phyloP scores from a whole-genome alignment of 2,329 filamentous ascomycete genomes.

The Aspergillus carbonarius region DNA sequence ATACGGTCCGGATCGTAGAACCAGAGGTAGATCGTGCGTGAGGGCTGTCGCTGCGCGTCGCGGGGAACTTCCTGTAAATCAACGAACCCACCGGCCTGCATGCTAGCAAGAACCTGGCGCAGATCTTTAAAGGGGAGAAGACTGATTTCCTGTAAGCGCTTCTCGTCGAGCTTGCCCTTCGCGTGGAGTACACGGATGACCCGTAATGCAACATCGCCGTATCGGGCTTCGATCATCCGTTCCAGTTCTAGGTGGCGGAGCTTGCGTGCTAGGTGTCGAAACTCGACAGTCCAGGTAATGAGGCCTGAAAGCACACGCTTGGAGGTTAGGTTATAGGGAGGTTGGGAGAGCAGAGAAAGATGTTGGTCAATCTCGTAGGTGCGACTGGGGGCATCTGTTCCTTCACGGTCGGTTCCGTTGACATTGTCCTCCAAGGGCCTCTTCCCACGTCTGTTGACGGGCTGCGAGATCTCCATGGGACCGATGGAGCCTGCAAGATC shows the following conservation, averaged over 20 bases:
- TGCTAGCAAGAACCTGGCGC: conserved; percentile 76
- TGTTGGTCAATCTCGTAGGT: conserved; percentile 40
- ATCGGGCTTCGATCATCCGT: conserved; percentile 73
- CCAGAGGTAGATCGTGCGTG: conserved; percentile 86
- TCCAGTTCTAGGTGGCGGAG: conserved; percentile 79
- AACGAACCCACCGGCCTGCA: conserved; percentile 82
- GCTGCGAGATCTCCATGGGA: conserved; percentile 29
- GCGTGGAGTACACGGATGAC: conserved; percentile 81
- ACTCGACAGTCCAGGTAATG: conserved; percentile 82
- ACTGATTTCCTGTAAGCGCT: conserved; percentile 74
- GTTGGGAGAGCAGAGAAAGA: conserved; percentile 51
- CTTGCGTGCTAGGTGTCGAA: conserved; percentile 66
- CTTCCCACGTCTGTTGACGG: conserved; percentile 32
- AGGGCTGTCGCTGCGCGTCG: conserved; percentile 77
- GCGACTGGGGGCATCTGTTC: conserved; percentile 30
- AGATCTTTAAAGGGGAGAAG: conserved; percentile 84
- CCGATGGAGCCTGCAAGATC: conserved; percentile 40
- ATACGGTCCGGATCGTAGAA: conserved; percentile 79
- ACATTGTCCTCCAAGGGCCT: conserved; percentile 29
- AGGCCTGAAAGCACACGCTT: conserved; percentile 48
- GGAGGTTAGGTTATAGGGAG: conserved; percentile 39
- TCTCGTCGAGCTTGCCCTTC: conserved; percentile 94
- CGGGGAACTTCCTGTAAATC: conserved; percentile 93
- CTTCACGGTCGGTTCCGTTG: conserved; percentile 52
- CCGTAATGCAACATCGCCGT: conserved; percentile 73